phyloP scores from a whole-genome alignment of 768 basidiomycete species.

The Calocybe cyanea region DNA sequence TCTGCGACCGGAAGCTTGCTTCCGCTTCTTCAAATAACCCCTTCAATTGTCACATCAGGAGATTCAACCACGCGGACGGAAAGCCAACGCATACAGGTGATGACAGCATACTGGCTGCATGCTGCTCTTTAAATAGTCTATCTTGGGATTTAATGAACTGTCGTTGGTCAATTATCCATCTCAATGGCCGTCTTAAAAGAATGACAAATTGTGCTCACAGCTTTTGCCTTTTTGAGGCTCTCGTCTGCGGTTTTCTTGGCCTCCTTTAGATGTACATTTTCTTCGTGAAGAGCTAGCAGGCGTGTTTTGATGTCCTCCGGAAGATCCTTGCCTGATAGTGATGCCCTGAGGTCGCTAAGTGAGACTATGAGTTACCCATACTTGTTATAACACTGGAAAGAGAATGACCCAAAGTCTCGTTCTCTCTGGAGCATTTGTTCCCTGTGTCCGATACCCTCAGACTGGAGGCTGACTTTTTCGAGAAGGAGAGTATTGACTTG shows the following conservation, averaged over 20 bases:
- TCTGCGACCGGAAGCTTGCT: conserved; percentile 58
- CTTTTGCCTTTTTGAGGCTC: conserved; percentile 76
- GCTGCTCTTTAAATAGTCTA: conserved; percentile 81
- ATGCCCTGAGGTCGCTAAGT: conserved; percentile 69
- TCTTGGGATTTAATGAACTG: conserved; percentile 94
- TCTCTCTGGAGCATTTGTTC: conserved; percentile 86
- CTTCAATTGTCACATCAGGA: conserved; percentile 18
- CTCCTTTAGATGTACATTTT: conserved; percentile 68
- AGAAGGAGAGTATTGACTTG: conserved; percentile 81
- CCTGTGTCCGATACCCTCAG: conserved; percentile 84
- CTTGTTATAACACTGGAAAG: not conserved
- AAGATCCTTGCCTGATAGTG: conserved; percentile 71
- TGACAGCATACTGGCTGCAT: conserved; percentile 49
- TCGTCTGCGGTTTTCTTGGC: conserved; percentile 67
- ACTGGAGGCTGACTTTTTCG: conserved; percentile 89
- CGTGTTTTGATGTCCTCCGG: conserved; percentile 81
- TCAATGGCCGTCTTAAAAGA: not conserved
- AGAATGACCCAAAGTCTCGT: conserved; percentile 70
- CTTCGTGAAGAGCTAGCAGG: conserved; percentile 72
- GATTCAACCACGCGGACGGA: not conserved
- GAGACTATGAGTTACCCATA: conserved; percentile 1
- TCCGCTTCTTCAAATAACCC: conserved; percentile 73
- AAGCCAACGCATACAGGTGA: conserved; percentile 36
- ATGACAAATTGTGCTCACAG: conserved; percentile 36
- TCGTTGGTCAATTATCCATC: not conserved